These are phyloP conservation scores for Magnusiomyces starmeri DNA, from an alignment of 1,139 yeast genomes.

Conservation along the genomic window DNA sequence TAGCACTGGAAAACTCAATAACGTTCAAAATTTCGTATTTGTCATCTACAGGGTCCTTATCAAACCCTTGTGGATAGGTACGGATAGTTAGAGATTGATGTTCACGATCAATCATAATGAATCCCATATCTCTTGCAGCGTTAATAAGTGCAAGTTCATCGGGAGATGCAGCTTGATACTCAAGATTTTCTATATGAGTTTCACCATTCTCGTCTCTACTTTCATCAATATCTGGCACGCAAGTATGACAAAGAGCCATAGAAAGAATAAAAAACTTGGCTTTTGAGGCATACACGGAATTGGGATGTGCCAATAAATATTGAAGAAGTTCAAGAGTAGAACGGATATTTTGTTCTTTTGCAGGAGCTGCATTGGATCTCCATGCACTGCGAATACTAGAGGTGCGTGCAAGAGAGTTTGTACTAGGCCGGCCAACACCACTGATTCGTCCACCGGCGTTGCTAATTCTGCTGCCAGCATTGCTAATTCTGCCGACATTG, in stretches of 20 bases:
- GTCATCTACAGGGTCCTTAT: slow-evolving; percentile 53
- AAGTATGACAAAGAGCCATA: slow-evolving; percentile 82
- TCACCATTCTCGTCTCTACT: slow-evolving; percentile 28
- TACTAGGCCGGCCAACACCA: slow-evolving; percentile 44
- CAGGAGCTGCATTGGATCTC: slow-evolving; percentile 35
- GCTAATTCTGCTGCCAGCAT: slow-evolving; percentile 3
- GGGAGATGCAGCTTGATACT: slow-evolving; percentile 91
- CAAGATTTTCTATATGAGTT: slow-evolving; percentile 44
- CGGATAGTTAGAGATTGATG: slow-evolving; percentile 55
- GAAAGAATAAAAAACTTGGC: slow-evolving; percentile 75
- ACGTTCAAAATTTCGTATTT: slow-evolving; percentile 67
- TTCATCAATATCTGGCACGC: slow-evolving; percentile 56
- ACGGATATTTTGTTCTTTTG: slow-evolving; percentile 34
- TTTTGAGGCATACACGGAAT: slow-evolving; percentile 58
- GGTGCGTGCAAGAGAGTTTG: slow-evolving; percentile 37
- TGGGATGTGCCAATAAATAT: slow-evolving; percentile 66
- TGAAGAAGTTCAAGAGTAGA: slow-evolving; percentile 57
- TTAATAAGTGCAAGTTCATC: slow-evolving; percentile 90
- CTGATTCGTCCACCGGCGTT: slow-evolving; percentile 7
- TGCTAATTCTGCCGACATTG: slow-evolving; percentile 3
- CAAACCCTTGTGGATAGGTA: slow-evolving; percentile 82
- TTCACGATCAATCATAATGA: slow-evolving; percentile 62
- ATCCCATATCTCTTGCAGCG: slow-evolving; percentile 94
- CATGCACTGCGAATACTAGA: slow-evolving; percentile 27
- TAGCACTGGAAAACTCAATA: slow-evolving; percentile 76